Evolutionary conservation across 1,284 basidiomycete genomes (phyloP), one percentile per base, ranked within the genome.

Genomic region (Moniliophthora roreri): DNA sequence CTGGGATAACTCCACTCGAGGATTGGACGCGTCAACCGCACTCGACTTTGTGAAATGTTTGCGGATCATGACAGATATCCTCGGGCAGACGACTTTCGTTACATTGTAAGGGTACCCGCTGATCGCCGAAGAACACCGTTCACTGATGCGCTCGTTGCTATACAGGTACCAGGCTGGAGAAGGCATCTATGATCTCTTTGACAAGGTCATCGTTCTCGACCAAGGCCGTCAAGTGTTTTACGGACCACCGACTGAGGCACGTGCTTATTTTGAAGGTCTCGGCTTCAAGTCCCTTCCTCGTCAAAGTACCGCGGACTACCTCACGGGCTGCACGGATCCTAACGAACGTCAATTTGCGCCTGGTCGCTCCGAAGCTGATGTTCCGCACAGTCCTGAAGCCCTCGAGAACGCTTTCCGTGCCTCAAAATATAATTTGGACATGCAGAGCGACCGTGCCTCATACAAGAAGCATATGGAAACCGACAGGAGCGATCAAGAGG

Each of bases 11-110:
- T 87, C 88, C 0, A 91, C 90, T 1, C 80, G 91, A 44, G 92
- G 94, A 56, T 78, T 97, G 39, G 93, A 96, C 62, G 89, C 93
- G 1, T 86, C 85, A 23, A 95, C 91, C 3, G 92, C 93, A 0
- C 75, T 95, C 35, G 88, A 91, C 65, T 93, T 87, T 59, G 82
- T 77, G 57, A 86, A 84, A 67, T 79, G 81, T 54, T 70, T 95
- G 58, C 80, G 92, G 18, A 74, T 88, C 13, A 83, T 90, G 77
- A 90, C 91, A 5, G 90, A 95, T 64, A 70, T 93, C 16, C 74
- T 87, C 8, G 82, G 83, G 5, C 84, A 86, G 63, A 87, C 91
- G 13, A 89, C 86, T 16, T 86, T 95, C 62, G 86, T 92, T 23
- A 83, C 87, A 9, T 69, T 94, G 75, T 87, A 70, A 62, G n/a